Conservation (phyloP, 148 eudicot species). For the Amaranthus hypochondriacus region DNA sequence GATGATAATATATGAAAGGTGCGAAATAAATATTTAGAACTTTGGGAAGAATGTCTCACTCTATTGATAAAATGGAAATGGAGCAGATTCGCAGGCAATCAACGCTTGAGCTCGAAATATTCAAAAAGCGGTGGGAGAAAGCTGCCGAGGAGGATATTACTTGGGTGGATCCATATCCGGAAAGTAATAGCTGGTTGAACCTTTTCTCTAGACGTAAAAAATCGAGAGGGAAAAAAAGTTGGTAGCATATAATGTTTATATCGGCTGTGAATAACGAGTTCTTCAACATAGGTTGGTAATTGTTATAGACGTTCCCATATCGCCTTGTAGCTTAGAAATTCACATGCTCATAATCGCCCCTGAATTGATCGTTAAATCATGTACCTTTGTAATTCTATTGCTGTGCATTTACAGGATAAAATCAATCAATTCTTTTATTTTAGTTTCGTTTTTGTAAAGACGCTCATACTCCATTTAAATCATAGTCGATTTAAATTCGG, state of each 20-base stretch:
- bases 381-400: constrained; percentile 13
- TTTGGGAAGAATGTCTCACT: not conserved
- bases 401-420: constrained; percentile 22
- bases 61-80: not conserved
- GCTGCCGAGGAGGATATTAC: constrained; percentile 51
- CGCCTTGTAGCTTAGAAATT: not conserved
- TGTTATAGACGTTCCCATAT: not conserved
- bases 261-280: constrained; percentile 12
- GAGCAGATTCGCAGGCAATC: constrained; percentile 63
- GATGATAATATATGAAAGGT: too few relatives aligned
- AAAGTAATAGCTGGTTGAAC: constrained; percentile 25
- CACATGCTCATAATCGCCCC: not conserved
- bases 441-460: constrained; percentile 10
- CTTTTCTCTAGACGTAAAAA: constrained; percentile 23
- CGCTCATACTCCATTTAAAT: not conserved
- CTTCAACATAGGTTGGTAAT: not conserved
- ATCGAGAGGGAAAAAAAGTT: constrained; percentile 9
- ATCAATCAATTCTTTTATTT: constrained; percentile 31
- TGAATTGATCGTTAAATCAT: not conserved
- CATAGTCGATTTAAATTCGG: not conserved
- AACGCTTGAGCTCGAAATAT: constrained; percentile 47
- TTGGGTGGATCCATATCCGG: constrained; percentile 59
- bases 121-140: constrained; percentile 59
- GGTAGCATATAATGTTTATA: constrained; percentile 1
- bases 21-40: too few relatives aligned